phyloP scores from a whole-genome alignment of 371 early-diverging fungal species.

The Smittium culicis region DNA sequence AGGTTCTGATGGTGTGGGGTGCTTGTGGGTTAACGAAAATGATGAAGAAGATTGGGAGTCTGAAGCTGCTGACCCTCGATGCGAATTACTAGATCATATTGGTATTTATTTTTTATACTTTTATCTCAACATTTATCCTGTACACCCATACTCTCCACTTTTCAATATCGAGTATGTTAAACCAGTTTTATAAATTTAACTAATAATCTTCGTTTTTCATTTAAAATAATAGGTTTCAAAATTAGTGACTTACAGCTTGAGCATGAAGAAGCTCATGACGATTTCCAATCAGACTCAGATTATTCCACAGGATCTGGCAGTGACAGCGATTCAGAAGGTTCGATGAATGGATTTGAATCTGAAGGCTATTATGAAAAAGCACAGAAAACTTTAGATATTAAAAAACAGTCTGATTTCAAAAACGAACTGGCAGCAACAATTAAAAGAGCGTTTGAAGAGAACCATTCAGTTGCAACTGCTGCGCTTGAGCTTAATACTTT shows the following conservation, averaged over 20 bases:
- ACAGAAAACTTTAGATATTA: constrained; percentile 2
- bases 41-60: constrained; percentile 22
- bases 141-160: too few species aligned
- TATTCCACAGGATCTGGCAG: constrained; percentile 27
- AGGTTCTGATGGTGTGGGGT: constrained; percentile 34
- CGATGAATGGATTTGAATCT: constrained; percentile 13
- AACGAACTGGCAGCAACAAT: constrained; percentile 65
- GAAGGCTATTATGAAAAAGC: not conserved
- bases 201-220: too few species aligned
- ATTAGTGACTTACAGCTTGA: too few species aligned
- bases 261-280: constrained; percentile 17
- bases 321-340: constrained; percentile 23
- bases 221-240: too few species aligned
- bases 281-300: constrained; percentile 16
- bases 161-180: too few species aligned
- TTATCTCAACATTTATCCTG: too few species aligned
- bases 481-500: constrained; percentile 76
- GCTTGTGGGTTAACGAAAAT: constrained; percentile 37
- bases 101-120: too few species aligned
- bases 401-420: constrained; percentile 44
- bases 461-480: constrained; percentile 59
- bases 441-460: constrained; percentile 63
- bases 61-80: constrained; percentile 25
- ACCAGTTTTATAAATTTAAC: too few species aligned
- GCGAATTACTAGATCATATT: constrained; percentile 27